Evolutionary conservation across 2,329 filamentous ascomycete species (phyloP), one percentile per base, ranked within the genome.

Genomic region (Chaetomium globosum): DNA sequence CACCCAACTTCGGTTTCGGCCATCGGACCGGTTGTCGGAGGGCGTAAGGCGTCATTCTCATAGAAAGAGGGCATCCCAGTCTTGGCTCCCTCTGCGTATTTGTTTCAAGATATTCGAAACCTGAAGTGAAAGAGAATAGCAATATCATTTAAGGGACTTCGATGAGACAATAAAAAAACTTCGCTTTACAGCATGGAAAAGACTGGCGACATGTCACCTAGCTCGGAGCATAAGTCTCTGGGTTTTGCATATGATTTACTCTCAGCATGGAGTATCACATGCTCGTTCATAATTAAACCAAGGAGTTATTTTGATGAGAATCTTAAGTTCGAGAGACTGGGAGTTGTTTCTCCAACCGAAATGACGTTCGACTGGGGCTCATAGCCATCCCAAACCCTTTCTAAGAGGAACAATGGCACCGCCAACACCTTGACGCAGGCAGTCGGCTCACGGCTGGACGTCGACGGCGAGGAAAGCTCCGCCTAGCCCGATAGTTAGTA

Each of bases 31-130:
- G 59, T 64, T 62, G 51, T 62, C 55, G 62, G 59, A 65, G 62
- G 65, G 62, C 62, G 59, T 53, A 51, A 63, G 59, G 55, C 56
- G 59, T 57, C 65, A 65, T 64, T 57, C 36, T 57, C n/a, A 39
- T 43, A 52, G 52, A 19, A 16, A 19, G 13, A 28, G 13, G 28
- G 10, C 2, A 51, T 59, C 30, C 57, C 28, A 3, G 57, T 12
- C 43, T 13, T n/a, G 12, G n/a, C 23, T 28, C 1, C 6, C 23
- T 19, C 46, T 57, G 23, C 36, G 36, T 4, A 2, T 57, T 57
- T 2, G n/a, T 3, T 23, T 16, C 8, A 39, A 49, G n/a, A 16
- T 7, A 31, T n/a, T 9, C n/a, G 46, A 19, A 9, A 10, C 8
- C 12, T 10, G n/a, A 12, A 48, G 46, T 48, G 46, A 12, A 23